Evolutionary conservation across 371 early-diverging fungal species (phyloP).

Genomic region (Mucor ambiguus): DNA sequence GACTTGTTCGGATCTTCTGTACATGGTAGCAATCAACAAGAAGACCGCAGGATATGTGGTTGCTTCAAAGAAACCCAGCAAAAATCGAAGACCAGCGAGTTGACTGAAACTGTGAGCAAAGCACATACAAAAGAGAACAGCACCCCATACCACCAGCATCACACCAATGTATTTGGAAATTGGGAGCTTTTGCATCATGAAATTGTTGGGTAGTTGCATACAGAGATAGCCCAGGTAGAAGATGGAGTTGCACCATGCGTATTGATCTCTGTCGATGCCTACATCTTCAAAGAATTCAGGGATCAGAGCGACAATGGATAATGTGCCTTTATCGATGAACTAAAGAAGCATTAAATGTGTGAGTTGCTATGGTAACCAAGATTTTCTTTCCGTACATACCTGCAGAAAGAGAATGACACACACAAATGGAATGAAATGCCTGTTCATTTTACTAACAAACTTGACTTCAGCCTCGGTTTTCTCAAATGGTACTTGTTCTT

Average conservation of each 20-base stretch:
- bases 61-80: slow-evolving; percentile 44
- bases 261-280: slow-evolving; percentile 27
- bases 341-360: neutral
- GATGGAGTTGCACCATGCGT: slow-evolving; percentile 36
- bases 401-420: slow-evolving; percentile 12
- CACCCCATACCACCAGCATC: slow-evolving; percentile 27
- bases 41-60: slow-evolving; percentile 38
- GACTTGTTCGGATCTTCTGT: slow-evolving; percentile 41
- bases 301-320: slow-evolving; percentile 32
- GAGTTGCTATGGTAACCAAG: neutral
- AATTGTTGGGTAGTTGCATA: slow-evolving; percentile 32
- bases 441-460: slow-evolving; percentile 15
- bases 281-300: slow-evolving; percentile 32
- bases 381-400: neutral
- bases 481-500: neutral
- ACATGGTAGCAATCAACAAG: slow-evolving; percentile 34
- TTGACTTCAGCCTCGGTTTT: slow-evolving; percentile 11
- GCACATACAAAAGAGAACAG: slow-evolving; percentile 23
- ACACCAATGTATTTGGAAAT: slow-evolving; percentile 21
- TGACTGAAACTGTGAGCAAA: slow-evolving; percentile 28
- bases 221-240: slow-evolving; percentile 21
- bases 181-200: slow-evolving; percentile 24
- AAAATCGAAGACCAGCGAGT: slow-evolving; percentile 35
- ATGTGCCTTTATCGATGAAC: slow-evolving; percentile 14
- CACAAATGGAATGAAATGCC: slow-evolving; percentile 15